phyloP scores from a whole-genome alignment of 352 stramenopile species.

The Globisporangium mamillatum region DNA sequence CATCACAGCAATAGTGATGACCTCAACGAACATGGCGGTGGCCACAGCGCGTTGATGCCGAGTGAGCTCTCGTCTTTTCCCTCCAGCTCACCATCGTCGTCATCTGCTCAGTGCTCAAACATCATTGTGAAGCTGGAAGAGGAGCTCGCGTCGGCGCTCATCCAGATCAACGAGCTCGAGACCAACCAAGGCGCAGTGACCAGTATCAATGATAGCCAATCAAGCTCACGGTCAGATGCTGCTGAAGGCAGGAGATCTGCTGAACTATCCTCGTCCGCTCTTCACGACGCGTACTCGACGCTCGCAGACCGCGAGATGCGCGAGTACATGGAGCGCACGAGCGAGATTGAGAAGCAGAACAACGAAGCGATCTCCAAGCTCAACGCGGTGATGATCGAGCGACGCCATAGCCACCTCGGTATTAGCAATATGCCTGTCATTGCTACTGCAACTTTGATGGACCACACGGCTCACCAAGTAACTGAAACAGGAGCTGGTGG shows the following conservation, averaged over 20 bases:
- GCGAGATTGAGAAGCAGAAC: constrained; percentile 20
- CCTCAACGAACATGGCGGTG: not conserved
- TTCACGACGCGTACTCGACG: not conserved
- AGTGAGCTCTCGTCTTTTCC: not conserved
- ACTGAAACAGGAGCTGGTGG: not conserved
- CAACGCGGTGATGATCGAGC: constrained; percentile 8
- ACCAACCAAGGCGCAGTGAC: not conserved
- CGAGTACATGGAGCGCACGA: constrained; percentile 18
- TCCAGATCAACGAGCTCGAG: constrained; percentile 24
- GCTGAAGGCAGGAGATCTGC: not conserved
- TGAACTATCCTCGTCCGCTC: not conserved
- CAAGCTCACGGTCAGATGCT: not conserved
- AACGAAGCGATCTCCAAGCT: constrained; percentile 14
- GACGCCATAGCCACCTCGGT: not conserved
- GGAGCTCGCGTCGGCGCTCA: constrained; percentile 22
- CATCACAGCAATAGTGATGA: not conserved
- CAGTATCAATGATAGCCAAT: not conserved
- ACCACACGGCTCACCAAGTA: not conserved
- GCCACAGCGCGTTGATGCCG: not conserved
- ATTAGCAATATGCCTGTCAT: too few species aligned
- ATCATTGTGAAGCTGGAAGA: constrained; percentile 30
- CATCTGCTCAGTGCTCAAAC: constrained; percentile 8
- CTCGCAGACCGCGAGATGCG: constrained; percentile 13
- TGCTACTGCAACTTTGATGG: not conserved
- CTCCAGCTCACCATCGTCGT: constrained; percentile 4